A percentile compares a stretch with the other conserved stretches of the same genome.
phyloP scores from a whole-genome alignment of 2,329 filamentous ascomycete genomes.

The Biscogniauxia mediterranea region DNA sequence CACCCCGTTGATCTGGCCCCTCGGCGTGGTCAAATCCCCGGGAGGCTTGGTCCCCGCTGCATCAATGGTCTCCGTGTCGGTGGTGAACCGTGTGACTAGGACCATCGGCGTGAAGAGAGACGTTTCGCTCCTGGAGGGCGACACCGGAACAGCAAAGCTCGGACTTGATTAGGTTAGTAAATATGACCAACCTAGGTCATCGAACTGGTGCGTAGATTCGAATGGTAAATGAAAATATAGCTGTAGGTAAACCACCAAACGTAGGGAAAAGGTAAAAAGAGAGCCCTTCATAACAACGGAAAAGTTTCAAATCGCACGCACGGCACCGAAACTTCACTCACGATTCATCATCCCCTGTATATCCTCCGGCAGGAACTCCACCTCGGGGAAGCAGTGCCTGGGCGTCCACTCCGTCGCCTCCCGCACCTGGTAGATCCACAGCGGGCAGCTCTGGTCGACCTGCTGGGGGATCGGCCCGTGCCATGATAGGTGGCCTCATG shows the following conservation, averaged over 20 bases:
- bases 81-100: conserved; percentile 39
- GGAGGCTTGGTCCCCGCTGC: conserved; percentile 33
- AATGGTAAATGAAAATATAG: not conserved
- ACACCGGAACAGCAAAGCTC: not conserved
- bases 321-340: no score
- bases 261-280: no score
- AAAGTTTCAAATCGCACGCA: no score
- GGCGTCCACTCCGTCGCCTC: conserved; percentile 38
- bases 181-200: not conserved
- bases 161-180: no score
- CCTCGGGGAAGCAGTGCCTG: conserved; percentile 47
- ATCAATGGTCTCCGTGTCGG: conserved; percentile 30
- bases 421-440: no score
- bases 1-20: conserved; percentile 31
- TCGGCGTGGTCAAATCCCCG: conserved; percentile 38
- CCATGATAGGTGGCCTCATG: no score
- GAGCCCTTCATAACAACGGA: no score
- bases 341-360: conserved; percentile 39
- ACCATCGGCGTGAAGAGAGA: conserved; percentile 38
- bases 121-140: conserved; percentile 31
- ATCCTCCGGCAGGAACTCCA: conserved; percentile 39
- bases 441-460: conserved; percentile 19
- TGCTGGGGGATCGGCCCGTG: conserved; percentile 24
- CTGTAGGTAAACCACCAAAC: no score
- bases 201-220: not conserved